These are phyloP conservation scores for Picochlorum sp. DNA, from an alignment of 139 green algal species.

Conservation along the genomic window DNA sequence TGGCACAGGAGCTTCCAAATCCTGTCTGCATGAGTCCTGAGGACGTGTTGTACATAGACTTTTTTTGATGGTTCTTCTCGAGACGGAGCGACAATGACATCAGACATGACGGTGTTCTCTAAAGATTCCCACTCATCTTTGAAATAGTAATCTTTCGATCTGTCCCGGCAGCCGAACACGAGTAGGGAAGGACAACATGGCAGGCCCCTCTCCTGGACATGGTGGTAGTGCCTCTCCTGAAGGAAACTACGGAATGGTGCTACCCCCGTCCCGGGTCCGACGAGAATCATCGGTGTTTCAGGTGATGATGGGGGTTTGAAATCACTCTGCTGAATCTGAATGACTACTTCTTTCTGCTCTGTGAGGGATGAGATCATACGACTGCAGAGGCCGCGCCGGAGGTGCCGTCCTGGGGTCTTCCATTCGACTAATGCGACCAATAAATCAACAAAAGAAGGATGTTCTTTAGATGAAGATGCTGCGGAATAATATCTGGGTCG, in stretches of 20 bases:
- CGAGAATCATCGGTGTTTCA: slow-evolving; percentile 53
- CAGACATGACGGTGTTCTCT: slow-evolving; percentile 23
- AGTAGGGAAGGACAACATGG: slow-evolving; percentile 41
- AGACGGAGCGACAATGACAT: slow-evolving; percentile 68
- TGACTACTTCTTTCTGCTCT: slow-evolving; percentile 31
- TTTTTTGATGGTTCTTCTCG: slow-evolving; percentile 47
- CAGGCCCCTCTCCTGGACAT: neutral
- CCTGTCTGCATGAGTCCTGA: slow-evolving; percentile 42
- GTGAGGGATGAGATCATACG: slow-evolving; percentile 59
- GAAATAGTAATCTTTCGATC: slow-evolving; percentile 73
- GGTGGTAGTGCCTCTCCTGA: slow-evolving; percentile 43
- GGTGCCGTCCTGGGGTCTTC: slow-evolving; percentile 33
- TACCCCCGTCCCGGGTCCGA: slow-evolving; percentile 76
- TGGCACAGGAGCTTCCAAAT: slow-evolving; percentile 56
- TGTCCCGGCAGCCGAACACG: slow-evolving; percentile 81
- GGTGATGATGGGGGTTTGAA: slow-evolving; percentile 46
- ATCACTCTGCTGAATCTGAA: slow-evolving; percentile 66
- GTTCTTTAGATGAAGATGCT: slow-evolving; percentile 50
- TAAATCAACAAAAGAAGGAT: slow-evolving; percentile 53
- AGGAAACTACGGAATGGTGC: slow-evolving; percentile 78
- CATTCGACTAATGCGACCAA: slow-evolving; percentile 76
- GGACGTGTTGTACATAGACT: slow-evolving; percentile 75
- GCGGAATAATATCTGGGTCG: slow-evolving; percentile 83
- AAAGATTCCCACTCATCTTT: slow-evolving; percentile 54
- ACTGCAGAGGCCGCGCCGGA: slow-evolving; percentile 67